Base-by-base conservation (phyloP, 2,329 filamentous ascomycete genomes). In the Xylariaceae sp. region DNA sequence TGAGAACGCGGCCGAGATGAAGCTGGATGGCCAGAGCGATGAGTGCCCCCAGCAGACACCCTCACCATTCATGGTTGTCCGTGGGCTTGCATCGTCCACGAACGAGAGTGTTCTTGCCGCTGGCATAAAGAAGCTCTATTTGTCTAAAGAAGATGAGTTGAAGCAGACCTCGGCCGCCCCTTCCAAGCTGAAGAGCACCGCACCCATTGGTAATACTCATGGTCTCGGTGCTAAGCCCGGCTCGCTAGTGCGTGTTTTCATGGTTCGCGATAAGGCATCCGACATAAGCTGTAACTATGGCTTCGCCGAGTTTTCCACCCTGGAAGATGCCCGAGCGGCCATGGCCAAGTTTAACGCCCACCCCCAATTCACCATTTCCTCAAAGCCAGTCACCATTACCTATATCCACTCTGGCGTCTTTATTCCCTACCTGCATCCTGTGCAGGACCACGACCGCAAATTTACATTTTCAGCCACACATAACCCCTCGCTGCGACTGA, bases 391-490 rank as follows among this genome's bases (percentile, higher is more conserved):
- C 14, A 76, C 80, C 11, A 76, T 89, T 19, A 86, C 81, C 39
- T 90, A 87, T 58, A 90, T 91, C 36, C 89, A 94, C 57, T 82
- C 87, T n/a, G 89, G 89, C 5, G 88, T 94, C 2, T 94, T 95
- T 61, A 81, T 91, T 11, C 88, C 87, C 0, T 85, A 87, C 39
- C 75, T 86, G 43, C 79, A 84, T 44, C 75, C 77, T 7, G 50
- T 73, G 1, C 75, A 75, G 5, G 72, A 78, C 0, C 77, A 78
- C 15, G 79, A 75, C n/a, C 76, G 81, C 12, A 75, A 71, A 41
- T 83, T 84, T 63, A 86, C 85, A 0, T 91, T 92, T 61, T 76
- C 77, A 31, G 86, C 87, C 1, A 73, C 89, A 1, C 82, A 81
- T 56, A 90, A 90, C 58, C 76, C 83, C 1, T 73, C 77, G 0